Evolutionary conservation across 176 grass and related monocot genomes (phyloP).

Genomic region (Carex scoparia): DNA sequence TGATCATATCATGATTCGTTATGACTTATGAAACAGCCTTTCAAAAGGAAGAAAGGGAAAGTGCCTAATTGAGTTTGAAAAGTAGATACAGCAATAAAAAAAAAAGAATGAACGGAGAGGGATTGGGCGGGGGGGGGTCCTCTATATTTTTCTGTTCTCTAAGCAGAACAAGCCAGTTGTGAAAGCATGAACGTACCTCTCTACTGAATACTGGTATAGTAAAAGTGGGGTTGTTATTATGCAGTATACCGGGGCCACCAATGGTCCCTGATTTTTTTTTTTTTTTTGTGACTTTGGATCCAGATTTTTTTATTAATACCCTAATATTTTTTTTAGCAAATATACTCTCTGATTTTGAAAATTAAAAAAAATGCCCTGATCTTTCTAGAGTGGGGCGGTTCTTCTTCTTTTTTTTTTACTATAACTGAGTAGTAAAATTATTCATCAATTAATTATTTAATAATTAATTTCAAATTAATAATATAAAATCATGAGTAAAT

Average conservation of each 20-base stretch:
- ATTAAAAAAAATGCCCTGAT: no score
- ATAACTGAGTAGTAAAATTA: no score
- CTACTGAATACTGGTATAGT: neutral
- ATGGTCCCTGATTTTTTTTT: neutral
- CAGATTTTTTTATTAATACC: no score
- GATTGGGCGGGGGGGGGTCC: neutral
- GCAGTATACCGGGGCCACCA: neutral
- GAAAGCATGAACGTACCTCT: neutral
- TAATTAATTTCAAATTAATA: no score
- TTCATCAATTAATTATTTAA: no score
- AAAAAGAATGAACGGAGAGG: neutral
- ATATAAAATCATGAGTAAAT: no score
- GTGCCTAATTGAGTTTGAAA: neutral
- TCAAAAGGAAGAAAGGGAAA: conserved; percentile 6
- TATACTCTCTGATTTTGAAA: no score
- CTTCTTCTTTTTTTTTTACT: no score
- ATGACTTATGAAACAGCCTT: conserved; percentile 3
- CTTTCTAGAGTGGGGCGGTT: no score
- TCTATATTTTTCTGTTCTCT: neutral
- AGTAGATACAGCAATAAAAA: neutral
- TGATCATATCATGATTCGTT: neutral
- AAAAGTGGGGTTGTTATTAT: conserved; percentile 1
- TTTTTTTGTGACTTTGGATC: neutral
- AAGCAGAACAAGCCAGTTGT: neutral
- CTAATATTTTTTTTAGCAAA: no score